phyloP scores from a whole-genome alignment of 352 stramenopile species.

The Globisporangium spiculum region DNA sequence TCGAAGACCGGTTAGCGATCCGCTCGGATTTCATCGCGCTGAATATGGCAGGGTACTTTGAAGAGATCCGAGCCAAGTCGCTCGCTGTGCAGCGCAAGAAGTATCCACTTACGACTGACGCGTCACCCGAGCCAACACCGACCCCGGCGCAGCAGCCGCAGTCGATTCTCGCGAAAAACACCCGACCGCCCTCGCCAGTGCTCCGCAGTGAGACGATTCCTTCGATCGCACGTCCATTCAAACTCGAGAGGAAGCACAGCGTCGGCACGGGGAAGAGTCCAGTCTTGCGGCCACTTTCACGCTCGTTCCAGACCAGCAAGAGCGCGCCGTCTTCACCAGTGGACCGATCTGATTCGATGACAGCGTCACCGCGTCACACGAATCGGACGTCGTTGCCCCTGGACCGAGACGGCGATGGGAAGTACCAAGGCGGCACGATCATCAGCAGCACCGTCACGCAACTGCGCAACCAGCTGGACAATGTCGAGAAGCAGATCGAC shows the following conservation, averaged over 20 bases:
- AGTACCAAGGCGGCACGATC: conserved; percentile 37
- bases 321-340: conserved; percentile 54
- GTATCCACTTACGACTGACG: conserved; percentile 44
- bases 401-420: conserved; percentile 11
- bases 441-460: conserved; percentile 74
- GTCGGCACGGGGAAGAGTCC: conserved; percentile 13
- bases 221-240: neutral
- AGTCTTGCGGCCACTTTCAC: conserved; percentile 8
- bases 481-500: conserved; percentile 88
- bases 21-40: conserved; percentile 82
- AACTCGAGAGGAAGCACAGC: conserved; percentile 14
- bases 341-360: conserved; percentile 27
- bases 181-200: conserved; percentile 10
- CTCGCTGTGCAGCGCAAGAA: conserved; percentile 73
- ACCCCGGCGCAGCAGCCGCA: neutral
- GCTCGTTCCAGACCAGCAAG: conserved; percentile 29
- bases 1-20: conserved; percentile 81
- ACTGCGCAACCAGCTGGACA: conserved; percentile 79
- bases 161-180: neutral
- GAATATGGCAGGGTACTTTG: conserved; percentile 85
- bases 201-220: conserved; percentile 12
- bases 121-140: conserved; percentile 12
- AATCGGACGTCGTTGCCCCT: conserved; percentile 21
- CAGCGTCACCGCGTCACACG: conserved; percentile 10
- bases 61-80: conserved; percentile 83